These are phyloP conservation scores for Mortierella sp. DNA, from an alignment of 371 early-diverging fungal species.

Conservation along the genomic window DNA sequence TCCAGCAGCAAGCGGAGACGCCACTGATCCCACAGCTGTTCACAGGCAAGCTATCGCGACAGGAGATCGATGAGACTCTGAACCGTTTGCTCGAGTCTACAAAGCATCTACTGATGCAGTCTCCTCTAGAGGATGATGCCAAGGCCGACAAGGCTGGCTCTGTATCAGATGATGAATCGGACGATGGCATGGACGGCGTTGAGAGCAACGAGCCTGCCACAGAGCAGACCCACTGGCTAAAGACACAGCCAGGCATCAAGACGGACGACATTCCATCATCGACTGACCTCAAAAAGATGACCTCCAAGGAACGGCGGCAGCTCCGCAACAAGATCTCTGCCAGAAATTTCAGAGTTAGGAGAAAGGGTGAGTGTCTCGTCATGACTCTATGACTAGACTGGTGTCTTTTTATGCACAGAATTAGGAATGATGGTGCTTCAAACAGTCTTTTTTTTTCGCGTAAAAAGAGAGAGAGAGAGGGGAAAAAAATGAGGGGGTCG, in stretches of 20 bases:
- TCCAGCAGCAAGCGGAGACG: constrained; percentile 44
- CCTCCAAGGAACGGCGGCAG: constrained; percentile 88
- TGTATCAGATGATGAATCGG: constrained; percentile 18
- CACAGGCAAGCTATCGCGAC: constrained; percentile 40
- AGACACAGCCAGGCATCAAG: constrained; percentile 35
- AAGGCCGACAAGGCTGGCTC: constrained; percentile 15
- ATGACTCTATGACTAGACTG: neutral
- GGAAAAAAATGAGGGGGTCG: neutral
- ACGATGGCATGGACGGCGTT: constrained; percentile 9
- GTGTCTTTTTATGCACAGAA: neutral
- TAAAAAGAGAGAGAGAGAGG: neutral
- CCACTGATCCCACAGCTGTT: constrained; percentile 47
- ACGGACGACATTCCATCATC: constrained; percentile 33
- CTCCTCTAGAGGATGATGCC: too few species aligned
- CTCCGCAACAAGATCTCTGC: constrained; percentile 92
- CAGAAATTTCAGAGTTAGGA: constrained; percentile 85
- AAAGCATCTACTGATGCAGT: constrained; percentile 21
- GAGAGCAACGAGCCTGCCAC: constrained; percentile 1
- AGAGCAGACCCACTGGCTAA: constrained; percentile 18
- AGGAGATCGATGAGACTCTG: constrained; percentile 44
- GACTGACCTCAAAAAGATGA: constrained; percentile 59
- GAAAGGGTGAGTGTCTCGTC: constrained; percentile 74
- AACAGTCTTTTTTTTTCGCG: neutral
- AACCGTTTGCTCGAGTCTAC: constrained; percentile 42
- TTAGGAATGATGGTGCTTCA: too few species aligned